Base-by-base conservation (phyloP, 2,329 filamentous ascomycete genomes). In the Alternaria conjuncta region DNA sequence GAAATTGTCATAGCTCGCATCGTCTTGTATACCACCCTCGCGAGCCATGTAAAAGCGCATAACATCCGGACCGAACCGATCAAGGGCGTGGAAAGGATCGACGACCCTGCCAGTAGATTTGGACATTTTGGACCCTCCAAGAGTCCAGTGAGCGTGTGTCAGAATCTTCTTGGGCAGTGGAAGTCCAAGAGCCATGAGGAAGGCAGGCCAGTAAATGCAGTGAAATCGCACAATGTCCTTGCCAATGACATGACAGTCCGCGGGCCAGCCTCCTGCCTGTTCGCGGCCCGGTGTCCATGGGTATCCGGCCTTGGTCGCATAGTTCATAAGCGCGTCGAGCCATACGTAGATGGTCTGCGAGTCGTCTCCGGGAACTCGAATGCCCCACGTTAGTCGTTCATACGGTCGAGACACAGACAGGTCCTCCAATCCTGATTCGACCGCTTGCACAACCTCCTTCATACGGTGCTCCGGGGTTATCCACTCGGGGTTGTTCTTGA, bases 181-280 rank as follows among this genome's bases (percentile, higher is more conserved):
- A 5, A 98, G 84, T 55, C 90, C 89, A 13, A 97, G 84, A 2
- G 96, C 95, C 86, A 99, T 91, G 15, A 99, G 88, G 71, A 99
- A 91, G 4, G 96, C 96, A 0, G 96, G 96, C 96, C 96, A 99
- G 84, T 99, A 99, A 51, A 99, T 90, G 79, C 93, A 95, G 78
- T 99, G 96, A 80, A 99, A 99, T 18, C 85, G 91, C 61, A 97
- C 85, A 69, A 99, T 99, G 78, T 99, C 96, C 81, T 99, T 99
- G 53, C 96, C 96, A 59, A 99, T 90, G 25, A 99, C 89, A 49
- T 99, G 96, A 18, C 96, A 86, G 78, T 99, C 90, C 9, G 93
- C 93, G 5, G 96, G 96, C 95, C 96, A 99, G 23, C 92, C 89
- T 54, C 86, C 86, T 20, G 82, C 82, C 13, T 84, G 79, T 63